Base-by-base conservation (phyloP, 768 basidiomycete genomes). In the Rhizopogon vesiculosus region DNA sequence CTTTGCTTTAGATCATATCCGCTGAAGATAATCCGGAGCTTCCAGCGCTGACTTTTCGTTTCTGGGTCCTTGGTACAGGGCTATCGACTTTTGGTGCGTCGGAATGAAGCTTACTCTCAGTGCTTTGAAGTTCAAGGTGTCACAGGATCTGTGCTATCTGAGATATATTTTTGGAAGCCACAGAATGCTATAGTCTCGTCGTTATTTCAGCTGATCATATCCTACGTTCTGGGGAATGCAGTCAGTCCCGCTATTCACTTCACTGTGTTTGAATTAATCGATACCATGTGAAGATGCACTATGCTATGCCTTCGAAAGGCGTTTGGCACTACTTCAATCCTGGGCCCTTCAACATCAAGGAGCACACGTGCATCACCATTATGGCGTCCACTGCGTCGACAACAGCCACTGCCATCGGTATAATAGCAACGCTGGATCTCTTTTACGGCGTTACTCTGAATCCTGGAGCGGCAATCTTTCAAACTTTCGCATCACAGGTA, bases 281-380 rank as follows among this genome's bases (percentile, higher is more conserved):
- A 45, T 22, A 31, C 16, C 2, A 18, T 29, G 42, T 25, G 44
- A 56, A 59, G 59, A 59, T 59, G 59, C 59, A 57, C 39, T 57
- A 52, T 46, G 45, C 41, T n/a, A 48, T 59, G 52, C 59, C 59
- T 19, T 57, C 52, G 8, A 54, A 22, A 8, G 56, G 59, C 3
- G 25, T 61, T 57, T 84, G 79, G 78, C 66, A 77, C n/a, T 83
- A 79, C 63, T 66, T 84, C 50, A 85, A 85, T 62, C 84, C 83
- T 3, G 82, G 83, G 0, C 80, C 81, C 19, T 85, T 85, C 72
- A 85, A 84, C 74, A 73, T 68, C 65, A 81, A 81, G 63, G 84
- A 86, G 61, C 83, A 86, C 60, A 81, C 83, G 7, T 78, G 78
- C 15, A 84, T 86, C 49, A 82, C 82, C 3, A 82, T 84, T 39